Evolutionary conservation across 805 yeast genomes (phyloP), one percentile per base, ranked within the genome.

Genomic region (Henningerozyma blattae): DNA sequence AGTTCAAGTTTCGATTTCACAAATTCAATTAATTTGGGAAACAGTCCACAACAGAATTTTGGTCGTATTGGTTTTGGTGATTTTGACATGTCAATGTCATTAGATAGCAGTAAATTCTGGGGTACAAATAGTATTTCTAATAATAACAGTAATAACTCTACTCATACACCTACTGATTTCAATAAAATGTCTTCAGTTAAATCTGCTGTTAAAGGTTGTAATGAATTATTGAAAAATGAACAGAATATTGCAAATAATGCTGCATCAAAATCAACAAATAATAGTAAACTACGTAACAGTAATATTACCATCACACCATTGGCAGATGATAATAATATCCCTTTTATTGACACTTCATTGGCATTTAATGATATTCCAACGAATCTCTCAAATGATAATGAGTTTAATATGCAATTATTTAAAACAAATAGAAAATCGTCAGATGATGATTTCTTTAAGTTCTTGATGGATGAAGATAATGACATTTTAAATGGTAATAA

Each of bases 311-410:
- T 13, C n/a, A 14, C 27, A 7, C n/a, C 27, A 25, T 6, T 6
- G n/a, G n/a, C 8, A 5, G 17, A 20, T 8, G 18, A 20, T 16
- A 12, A 8, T 28, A 16, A 35, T 13, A 22, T 44, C 9, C 49
- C 52, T 9, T 54, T 54, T 27, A 45, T 54, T 26, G 54, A 53
- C 28, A 17, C 51, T 7, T 37, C 47, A 4, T 30, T 49, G 15
- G 54, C 54, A 4, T 49, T 49, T 36, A 50, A 51, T 18, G 45
- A 41, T 14, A 29, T 20, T 15, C 5, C 22, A 18, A 12, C 18
- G 3, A n/a, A 18, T 15, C 15, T 25, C 15, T n/a, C n/a, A n/a
- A 38, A 39, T 24, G 40, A 38, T 18, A 33, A 38, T 27, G 26
- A 30, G 13, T 7, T 34, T n/a, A n/a, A n/a, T n/a, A n/a, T n/a